A percentile compares a stretch with the other conserved stretches of the same genome.
Evolutionary conservation across 306 rosid genomes (phyloP).

Genomic region (Rosa chinensis): DNA sequence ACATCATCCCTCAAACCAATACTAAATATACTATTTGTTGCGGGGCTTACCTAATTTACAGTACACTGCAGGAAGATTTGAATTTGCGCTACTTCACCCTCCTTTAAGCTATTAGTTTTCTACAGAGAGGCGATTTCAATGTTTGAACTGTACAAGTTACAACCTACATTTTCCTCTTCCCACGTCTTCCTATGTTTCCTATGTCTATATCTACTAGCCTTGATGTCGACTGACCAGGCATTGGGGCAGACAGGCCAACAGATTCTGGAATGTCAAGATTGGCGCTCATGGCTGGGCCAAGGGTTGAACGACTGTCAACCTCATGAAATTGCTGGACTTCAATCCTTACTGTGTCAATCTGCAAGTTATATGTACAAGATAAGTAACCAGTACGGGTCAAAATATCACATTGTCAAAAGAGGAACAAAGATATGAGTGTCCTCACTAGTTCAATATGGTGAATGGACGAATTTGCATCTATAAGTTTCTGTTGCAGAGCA

Average conservation of each 20-base stretch:
- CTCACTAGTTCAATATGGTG: slow-evolving; percentile 88
- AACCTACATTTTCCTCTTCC: slow-evolving; percentile 69
- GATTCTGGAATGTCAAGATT: slow-evolving; percentile 96
- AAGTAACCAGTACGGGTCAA: slow-evolving; percentile 13
- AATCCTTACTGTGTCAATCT: slow-evolving; percentile 66
- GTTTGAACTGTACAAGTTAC: slow-evolving; percentile 23
- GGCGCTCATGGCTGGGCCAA: slow-evolving; percentile 49
- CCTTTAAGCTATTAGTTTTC: slow-evolving; percentile 23
- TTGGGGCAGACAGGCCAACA: slow-evolving; percentile 62
- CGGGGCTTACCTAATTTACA: slow-evolving; percentile 30
- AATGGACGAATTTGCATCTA: slow-evolving; percentile 78
- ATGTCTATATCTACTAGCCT: slow-evolving; percentile 77
- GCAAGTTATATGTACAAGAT: slow-evolving; percentile 29
- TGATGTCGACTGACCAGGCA: slow-evolving; percentile 50
- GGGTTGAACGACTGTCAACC: slow-evolving; percentile 52
- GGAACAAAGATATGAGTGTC: slow-evolving; percentile 9
- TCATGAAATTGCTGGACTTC: slow-evolving; percentile 52
- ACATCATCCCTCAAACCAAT: slow-evolving; percentile 32
- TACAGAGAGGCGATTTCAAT: background rate
- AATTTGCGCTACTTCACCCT: slow-evolving; percentile 1
- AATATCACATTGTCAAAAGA: slow-evolving; percentile 2
- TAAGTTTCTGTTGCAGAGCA: slow-evolving; percentile 71
- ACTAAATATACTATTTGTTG: slow-evolving; percentile 20
- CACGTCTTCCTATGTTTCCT: slow-evolving; percentile 55
- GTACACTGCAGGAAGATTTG: background rate